Conservation (phyloP, 108 stramenopile genomes). For the Conticribra guillardii region DNA sequence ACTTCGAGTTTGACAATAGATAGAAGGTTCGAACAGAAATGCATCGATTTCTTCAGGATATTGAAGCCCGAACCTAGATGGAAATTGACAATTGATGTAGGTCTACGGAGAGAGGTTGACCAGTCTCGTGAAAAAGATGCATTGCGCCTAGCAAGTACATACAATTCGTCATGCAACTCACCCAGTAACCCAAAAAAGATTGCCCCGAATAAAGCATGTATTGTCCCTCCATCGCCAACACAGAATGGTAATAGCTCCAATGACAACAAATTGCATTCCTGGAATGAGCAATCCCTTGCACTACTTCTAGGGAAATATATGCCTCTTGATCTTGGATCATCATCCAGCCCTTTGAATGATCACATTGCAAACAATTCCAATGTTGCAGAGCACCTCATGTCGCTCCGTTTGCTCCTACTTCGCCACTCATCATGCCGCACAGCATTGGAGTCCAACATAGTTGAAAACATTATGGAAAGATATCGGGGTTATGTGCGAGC, state of each 20-base stretch:
- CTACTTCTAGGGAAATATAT: slow-evolving; percentile 70
- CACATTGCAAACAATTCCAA: slow-evolving; percentile 1
- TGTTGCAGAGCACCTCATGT: slow-evolving; percentile 55
- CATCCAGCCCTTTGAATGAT: slow-evolving; percentile 4
- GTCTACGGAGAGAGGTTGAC: not conserved
- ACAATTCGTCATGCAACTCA: not conserved
- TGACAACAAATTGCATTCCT: slow-evolving; percentile 1
- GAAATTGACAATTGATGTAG: slow-evolving; percentile 71
- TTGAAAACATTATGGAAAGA: slow-evolving; percentile 63
- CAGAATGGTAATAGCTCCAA: not conserved
- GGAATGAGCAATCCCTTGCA: slow-evolving; percentile 60
- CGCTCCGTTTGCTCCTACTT: slow-evolving; percentile 66
- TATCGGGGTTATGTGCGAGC: slow-evolving; percentile 51
- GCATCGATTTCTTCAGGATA: slow-evolving; percentile 44
- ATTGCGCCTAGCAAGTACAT: not conserved
- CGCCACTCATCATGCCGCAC: slow-evolving; percentile 60
- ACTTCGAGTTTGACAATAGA: slow-evolving; percentile 47
- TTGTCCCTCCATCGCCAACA: not conserved
- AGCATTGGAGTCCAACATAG: slow-evolving; percentile 54
- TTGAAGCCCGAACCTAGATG: slow-evolving; percentile 71
- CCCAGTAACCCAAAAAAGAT: slow-evolving; percentile 1
- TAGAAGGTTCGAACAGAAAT: slow-evolving; percentile 27
- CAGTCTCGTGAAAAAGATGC: not conserved
- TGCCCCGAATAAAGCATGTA: not conserved
- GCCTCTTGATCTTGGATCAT: slow-evolving; percentile 37